These are phyloP conservation scores for Sarcomyxa edulis DNA, from an alignment of 768 basidiomycete species.

Conservation along the genomic window DNA sequence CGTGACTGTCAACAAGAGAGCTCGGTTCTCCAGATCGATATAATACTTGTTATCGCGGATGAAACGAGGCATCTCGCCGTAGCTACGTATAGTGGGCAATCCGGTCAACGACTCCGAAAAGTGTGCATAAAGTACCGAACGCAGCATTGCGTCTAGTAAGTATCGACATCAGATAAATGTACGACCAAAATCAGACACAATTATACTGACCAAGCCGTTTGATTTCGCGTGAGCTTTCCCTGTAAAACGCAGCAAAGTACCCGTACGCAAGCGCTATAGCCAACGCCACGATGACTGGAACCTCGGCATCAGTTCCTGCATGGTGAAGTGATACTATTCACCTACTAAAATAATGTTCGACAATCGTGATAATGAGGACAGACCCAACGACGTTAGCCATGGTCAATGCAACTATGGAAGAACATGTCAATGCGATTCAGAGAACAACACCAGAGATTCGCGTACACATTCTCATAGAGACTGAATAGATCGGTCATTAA, in stretches of 20 bases:
- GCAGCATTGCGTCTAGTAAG: slow-evolving; percentile 56
- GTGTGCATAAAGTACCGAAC: slow-evolving; percentile 71
- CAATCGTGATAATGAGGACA: slow-evolving; percentile 48
- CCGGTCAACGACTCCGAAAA: slow-evolving; percentile 72
- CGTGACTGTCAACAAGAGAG: slow-evolving; percentile 57
- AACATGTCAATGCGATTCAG: slow-evolving; percentile 1
- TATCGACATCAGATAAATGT: neutral
- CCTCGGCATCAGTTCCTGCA: neutral
- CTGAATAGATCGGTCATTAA: slow-evolving; percentile 24
- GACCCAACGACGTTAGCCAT: slow-evolving; percentile 46
- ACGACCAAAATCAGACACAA: neutral
- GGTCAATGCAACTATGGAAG: slow-evolving; percentile 38
- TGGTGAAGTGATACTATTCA: slow-evolving; percentile 4
- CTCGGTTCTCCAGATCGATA: slow-evolving; percentile 73
- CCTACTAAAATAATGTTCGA: slow-evolving; percentile 60
- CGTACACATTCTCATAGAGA: slow-evolving; percentile 54
- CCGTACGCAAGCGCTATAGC: slow-evolving; percentile 53
- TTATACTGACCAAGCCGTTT: slow-evolving; percentile 40
- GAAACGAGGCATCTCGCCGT: slow-evolving; percentile 60
- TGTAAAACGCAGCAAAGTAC: slow-evolving; percentile 65
- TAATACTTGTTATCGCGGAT: slow-evolving; percentile 57
- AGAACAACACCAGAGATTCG: slow-evolving; percentile 7
- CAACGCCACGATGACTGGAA: slow-evolving; percentile 45
- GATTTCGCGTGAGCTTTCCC: slow-evolving; percentile 66
- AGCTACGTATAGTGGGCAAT: slow-evolving; percentile 67